These are phyloP conservation scores for Colletotrichum zoysiae DNA, from an alignment of 2,329 filamentous ascomycete genomes.

Conservation along the genomic window DNA sequence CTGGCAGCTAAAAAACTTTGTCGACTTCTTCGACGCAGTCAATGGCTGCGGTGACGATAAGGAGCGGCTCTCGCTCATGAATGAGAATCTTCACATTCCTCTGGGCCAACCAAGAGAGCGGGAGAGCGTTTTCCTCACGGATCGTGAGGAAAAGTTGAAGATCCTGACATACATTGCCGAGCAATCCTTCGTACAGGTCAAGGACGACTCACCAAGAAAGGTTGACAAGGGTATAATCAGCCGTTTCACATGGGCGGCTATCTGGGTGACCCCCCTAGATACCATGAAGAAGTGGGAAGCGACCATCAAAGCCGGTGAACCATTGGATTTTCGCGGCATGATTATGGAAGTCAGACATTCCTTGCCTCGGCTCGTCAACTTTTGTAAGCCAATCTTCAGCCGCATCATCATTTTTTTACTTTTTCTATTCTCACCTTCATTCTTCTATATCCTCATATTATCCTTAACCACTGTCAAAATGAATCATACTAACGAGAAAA, in stretches of 20 bases:
- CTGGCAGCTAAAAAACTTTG: background rate
- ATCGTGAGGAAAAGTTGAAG: background rate
- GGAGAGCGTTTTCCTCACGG: background rate
- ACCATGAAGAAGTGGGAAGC: background rate
- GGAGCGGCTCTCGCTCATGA: too few relatives aligned
- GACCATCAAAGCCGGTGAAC: background rate
- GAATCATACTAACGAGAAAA: background rate
- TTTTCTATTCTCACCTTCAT: background rate
- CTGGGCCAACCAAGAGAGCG: background rate
- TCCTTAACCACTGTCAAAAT: too few relatives aligned
- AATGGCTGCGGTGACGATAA: background rate
- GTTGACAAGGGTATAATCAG: fast-evolving
- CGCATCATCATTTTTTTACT: too few relatives aligned
- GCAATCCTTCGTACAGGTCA: background rate
- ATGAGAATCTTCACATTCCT: background rate
- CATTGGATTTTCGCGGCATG: background rate
- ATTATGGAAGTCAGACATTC: fast-evolving
- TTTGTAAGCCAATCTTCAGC: background rate
- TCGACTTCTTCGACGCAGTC: background rate
- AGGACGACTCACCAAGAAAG: background rate
- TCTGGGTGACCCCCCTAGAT: background rate
- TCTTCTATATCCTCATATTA: too few relatives aligned
- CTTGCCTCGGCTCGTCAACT: background rate
- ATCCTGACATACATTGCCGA: background rate
- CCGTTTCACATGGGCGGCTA: background rate